These are phyloP conservation scores for rapeseed (Brassica napus) DNA, from an alignment of 345 rosid genomes.

Conservation along the genomic window DNA sequence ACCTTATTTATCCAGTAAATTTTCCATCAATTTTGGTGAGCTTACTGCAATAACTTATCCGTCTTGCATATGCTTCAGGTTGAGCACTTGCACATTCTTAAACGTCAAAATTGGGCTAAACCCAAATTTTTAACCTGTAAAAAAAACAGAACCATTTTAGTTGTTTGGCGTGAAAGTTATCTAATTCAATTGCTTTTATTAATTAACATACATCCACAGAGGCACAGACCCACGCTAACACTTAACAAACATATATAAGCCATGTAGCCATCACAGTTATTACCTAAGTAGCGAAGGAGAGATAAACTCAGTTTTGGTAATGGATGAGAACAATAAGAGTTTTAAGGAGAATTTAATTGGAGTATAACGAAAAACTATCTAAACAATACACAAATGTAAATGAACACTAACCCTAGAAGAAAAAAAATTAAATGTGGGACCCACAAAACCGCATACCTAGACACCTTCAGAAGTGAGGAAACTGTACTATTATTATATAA, in stretches of 20 bases:
- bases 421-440: too few species aligned
- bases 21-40: too few species aligned
- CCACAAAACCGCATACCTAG: too few species aligned
- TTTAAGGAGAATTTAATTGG: not conserved
- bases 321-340: not conserved
- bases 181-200: not conserved
- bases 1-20: too few species aligned
- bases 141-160: not conserved
- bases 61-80: too few species aligned
- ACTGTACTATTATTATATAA: too few species aligned
- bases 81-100: too few species aligned
- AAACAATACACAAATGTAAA: constrained; percentile 30
- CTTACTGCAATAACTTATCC: too few species aligned
- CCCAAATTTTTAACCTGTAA: not conserved
- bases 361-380: not conserved
- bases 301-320: not conserved
- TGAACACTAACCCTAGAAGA: constrained; percentile 54
- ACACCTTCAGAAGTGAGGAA: too few species aligned
- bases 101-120: too few species aligned
- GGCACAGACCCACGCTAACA: not conserved
- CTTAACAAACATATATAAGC: not conserved
- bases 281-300: not conserved
- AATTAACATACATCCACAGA: not conserved
- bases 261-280: not conserved
- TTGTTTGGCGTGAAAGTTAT: not conserved